A percentile compares a stretch with the other conserved stretches of the same genome.
These are phyloP conservation scores for Neltuma alba DNA, from an alignment of 306 rosid genomes.

Conservation along the genomic window DNA sequence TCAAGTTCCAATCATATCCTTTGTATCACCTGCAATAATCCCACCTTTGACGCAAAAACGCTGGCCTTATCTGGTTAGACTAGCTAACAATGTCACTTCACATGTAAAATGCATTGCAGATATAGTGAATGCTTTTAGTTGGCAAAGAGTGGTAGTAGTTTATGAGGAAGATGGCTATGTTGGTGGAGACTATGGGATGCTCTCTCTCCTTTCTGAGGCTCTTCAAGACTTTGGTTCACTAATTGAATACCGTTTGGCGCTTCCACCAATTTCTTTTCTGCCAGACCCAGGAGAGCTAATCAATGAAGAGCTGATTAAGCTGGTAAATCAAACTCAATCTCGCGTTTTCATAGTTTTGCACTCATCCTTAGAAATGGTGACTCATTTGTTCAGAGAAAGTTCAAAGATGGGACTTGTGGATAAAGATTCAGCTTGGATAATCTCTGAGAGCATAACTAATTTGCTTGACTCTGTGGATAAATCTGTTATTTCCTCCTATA, in stretches of 20 bases:
- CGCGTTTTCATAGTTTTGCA: constrained; percentile 65
- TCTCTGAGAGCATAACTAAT: constrained; percentile 61
- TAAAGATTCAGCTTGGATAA: constrained; percentile 66
- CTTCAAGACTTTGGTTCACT: constrained; percentile 52
- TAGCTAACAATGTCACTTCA: constrained; percentile 42
- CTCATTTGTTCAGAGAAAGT: constrained; percentile 63
- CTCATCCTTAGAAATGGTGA: constrained; percentile 55
- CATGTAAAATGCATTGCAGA: constrained; percentile 44
- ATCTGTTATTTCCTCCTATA: constrained; percentile 46
- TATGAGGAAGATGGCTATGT: constrained; percentile 53
- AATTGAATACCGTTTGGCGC: constrained; percentile 62
- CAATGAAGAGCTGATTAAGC: constrained; percentile 48
- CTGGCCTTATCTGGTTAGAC: constrained; percentile 42
- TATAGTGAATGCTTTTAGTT: constrained; percentile 42
- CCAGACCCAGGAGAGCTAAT: constrained; percentile 42
- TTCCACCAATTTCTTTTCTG: constrained; percentile 53
- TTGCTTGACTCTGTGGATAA: constrained; percentile 47
- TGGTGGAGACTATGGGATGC: constrained; percentile 48
- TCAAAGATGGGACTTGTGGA: constrained; percentile 56
- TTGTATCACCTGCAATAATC: constrained; percentile 51
- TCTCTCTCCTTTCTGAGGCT: constrained; percentile 61
- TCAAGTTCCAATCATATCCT: constrained; percentile 59
- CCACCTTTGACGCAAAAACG: constrained; percentile 16
- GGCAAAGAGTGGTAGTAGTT: constrained; percentile 57
- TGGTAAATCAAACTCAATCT: constrained; percentile 46